phyloP scores from a whole-genome alignment of 192 early-diverging fungal species.

The Backusella tarrabulga region DNA sequence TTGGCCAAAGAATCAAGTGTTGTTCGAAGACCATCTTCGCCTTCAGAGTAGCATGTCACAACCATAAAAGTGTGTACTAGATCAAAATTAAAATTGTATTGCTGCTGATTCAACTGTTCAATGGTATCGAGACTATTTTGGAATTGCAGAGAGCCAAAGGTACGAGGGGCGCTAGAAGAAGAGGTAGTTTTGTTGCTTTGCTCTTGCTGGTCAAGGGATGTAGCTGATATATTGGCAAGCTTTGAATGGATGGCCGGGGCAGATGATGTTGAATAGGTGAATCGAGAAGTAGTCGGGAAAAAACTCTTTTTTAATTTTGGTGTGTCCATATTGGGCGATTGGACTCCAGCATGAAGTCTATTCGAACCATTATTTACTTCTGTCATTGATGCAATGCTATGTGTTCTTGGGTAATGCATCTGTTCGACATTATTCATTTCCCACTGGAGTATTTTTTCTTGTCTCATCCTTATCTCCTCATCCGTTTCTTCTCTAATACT shows the following conservation, averaged over 20 bases:
- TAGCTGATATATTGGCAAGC: not conserved
- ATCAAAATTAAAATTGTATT: conserved; percentile 51
- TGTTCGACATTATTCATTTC: conserved; percentile 42
- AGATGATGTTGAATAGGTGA: conserved; percentile 26
- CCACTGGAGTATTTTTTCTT: conserved; percentile 41
- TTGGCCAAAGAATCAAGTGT: conserved; percentile 78
- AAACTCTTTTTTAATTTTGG: conserved; percentile 47
- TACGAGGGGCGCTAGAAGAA: conserved; percentile 6
- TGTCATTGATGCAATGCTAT: conserved; percentile 46
- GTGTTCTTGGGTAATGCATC: conserved; percentile 52
- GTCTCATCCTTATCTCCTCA: conserved; percentile 42
- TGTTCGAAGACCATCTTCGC: conserved; percentile 64
- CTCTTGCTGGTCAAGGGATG: not conserved
- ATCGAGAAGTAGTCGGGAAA: conserved; percentile 36
- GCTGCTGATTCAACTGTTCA: not conserved
- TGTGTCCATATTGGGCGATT: not conserved
- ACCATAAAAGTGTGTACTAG: conserved; percentile 72
- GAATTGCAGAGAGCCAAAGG: conserved; percentile 6
- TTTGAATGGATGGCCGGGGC: not conserved
- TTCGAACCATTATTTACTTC: not conserved
- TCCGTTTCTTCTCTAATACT: conserved; percentile 66
- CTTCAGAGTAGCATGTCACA: conserved; percentile 82
- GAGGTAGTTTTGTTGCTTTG: not conserved
- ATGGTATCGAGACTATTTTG: conserved; percentile 14
- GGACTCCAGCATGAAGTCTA: not conserved